Conservation (phyloP, 768 basidiomycete species). For the Cubamyces sp. region DNA sequence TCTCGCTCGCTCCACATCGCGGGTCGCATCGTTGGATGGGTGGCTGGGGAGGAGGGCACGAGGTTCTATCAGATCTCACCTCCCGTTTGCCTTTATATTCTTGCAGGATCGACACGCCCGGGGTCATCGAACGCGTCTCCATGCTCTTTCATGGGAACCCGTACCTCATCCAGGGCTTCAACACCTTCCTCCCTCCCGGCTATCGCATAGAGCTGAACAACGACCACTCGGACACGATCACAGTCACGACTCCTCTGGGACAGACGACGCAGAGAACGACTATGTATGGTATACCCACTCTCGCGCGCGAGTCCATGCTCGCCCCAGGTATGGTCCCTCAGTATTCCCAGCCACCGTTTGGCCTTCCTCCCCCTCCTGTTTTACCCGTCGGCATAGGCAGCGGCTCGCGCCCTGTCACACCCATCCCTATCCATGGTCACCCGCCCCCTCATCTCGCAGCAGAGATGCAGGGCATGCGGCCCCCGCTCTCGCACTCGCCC, state of each 20-base stretch:
- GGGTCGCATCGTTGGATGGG: neutral
- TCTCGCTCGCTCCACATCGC: neutral
- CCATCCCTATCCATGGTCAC: conserved; percentile 40
- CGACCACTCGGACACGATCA: conserved; percentile 77
- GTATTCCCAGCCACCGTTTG: conserved; percentile 30
- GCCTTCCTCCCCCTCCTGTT: conserved; percentile 29
- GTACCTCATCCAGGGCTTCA: conserved; percentile 93
- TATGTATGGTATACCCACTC: conserved; percentile 38
- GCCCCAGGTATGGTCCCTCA: conserved; percentile 24
- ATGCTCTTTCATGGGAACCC: conserved; percentile 91
- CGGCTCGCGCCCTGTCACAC: conserved; percentile 57
- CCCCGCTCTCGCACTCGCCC: conserved; percentile 50
- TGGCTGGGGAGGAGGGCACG: neutral
- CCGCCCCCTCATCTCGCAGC: conserved; percentile 29
- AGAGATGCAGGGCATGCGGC: conserved; percentile 20
- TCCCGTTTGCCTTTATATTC: conserved; percentile 1
- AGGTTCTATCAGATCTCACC: conserved; percentile 14
- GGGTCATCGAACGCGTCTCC: conserved; percentile 95
- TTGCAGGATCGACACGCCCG: conserved; percentile 91
- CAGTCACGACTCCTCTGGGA: conserved; percentile 79
- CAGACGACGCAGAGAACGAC: conserved; percentile 69
- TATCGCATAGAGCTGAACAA: conserved; percentile 89
- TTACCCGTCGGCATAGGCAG: conserved; percentile 42
- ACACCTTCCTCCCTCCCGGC: conserved; percentile 93
- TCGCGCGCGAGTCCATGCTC: conserved; percentile 36